Evolutionary conservation across 2,329 filamentous ascomycete genomes (phyloP), one percentile per base, ranked within the genome.

Genomic region (Stagonosporopsis cucurbitacearum): DNA sequence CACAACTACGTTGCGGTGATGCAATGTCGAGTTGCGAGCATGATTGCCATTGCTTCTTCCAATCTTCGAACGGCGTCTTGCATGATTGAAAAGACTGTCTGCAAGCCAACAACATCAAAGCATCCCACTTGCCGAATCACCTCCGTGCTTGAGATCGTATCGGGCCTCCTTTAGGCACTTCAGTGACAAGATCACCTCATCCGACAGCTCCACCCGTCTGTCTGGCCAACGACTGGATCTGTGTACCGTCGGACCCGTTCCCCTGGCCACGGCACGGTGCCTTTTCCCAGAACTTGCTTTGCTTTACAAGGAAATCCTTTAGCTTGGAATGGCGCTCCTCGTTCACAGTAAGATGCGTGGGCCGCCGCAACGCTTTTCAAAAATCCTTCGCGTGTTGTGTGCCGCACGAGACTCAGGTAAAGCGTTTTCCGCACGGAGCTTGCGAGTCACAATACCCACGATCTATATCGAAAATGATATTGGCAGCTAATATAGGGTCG

Each of bases 1-100:
- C 47, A 51, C 32, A 43, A 36, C 43, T 51, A 56, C 47, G 53
- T 56, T 43, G 53, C 37, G n/a, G 48, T 56, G 53, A 56, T 51
- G 47, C 47, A 56, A 56, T 43, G n/a, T 23, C 12, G 20, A 37
- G 32, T 32, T 11, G 32, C 11, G 19, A n/a, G 33, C 22, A 22
- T 42, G 28, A 20, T 41, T 36, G 37, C 41, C 22, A 6, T 49
- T 36, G 17, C 32, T 23, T 54, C 13, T 41, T 25, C 23, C 13
- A 19, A 26, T 32, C 8, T 19, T n/a, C 35, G 42, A 25, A 33
- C 19, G 37, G 41, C 35, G 23, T 7, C 20, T 36, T 15, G 45
- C 39, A 36, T n/a, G 2, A 12, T 15, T 19, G 25, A 2, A 30
- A 39, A 20, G 22, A 30, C 20, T 8, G 17, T n/a, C 19, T 41